Evolutionary conservation across 2,329 filamentous ascomycete genomes (phyloP), one percentile per base, ranked within the genome.

Genomic region (Hyphodiscus sp.): DNA sequence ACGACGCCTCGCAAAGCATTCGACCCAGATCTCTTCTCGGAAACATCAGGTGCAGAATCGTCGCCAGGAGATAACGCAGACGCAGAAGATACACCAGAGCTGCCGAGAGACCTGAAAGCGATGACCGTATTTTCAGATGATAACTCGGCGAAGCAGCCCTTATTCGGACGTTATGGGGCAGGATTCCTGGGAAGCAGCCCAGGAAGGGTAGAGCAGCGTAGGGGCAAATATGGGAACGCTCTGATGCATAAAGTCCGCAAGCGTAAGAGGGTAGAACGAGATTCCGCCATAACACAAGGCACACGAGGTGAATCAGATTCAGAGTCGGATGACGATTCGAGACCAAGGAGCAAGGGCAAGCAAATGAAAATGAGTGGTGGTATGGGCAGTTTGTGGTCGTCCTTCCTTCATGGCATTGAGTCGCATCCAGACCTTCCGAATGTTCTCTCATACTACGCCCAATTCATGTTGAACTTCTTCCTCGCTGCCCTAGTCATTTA

Each of bases 401-500:
- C 76, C 38, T 71, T 85, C 57, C 80, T 87, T 63, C 75, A 76
- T 18, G 82, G 83, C 68, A 73, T 88, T 51, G 81, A 84, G 61
- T 74, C 77, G 5, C 82, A 86, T 60, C 85, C 85, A 0, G 77
- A 81, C 54, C 76, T 87, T 9, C 85, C 85, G 0, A 76, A 80
- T 52, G 81, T 86, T 26, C 73, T 88, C 16, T 83, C 82, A 18
- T 84, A 76, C 70, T 87, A 85, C 71, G 77, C 82, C 13, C 83
- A 87, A 65, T 73, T 87, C 46, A 63, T 73, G 6, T 60, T 79
- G 52, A 80, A 80, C 53, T 63, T 74, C 45, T 71, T 74, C 49
- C 68, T 80, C 20, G 73, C 77, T 33, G 69, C 69, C 13, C 63
- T 77, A 1, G 70, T 71, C 3, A 72, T 78, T 19, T 68, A 64